Base-by-base conservation (phyloP, 345 rosid genomes). In the Eucalyptus microcorys region DNA sequence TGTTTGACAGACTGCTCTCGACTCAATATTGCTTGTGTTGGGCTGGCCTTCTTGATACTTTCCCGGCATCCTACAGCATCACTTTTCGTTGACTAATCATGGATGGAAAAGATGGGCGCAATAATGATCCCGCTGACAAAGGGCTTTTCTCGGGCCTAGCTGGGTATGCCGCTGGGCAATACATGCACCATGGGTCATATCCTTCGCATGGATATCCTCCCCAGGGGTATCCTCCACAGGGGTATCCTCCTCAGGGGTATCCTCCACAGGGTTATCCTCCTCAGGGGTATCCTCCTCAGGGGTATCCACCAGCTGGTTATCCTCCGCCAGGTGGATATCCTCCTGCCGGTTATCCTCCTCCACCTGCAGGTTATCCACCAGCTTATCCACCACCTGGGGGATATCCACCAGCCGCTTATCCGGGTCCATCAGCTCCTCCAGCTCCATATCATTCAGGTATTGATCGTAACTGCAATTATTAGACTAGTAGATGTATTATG, bases 61-160 rank as follows among this genome's bases (percentile, higher is more conserved):
- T 64, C 76, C 34, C 2, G 40, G 76, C 76, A 64, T 64, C 76
- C 76, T n/a, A 64, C 76, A 64, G 76, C 76, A n/a, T 64, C 37
- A n/a, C 19, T 64, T 64, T 30, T n/a, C 21, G 76, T 64, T n/a
- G 76, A 64, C 3, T 64, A 64, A 76, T 37, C 83, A 76, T 76
- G 83, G 83, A 76, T 87, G 97, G 94, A 88, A 90, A 32, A 5
- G 80, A 68, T 4, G 80, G 80, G 80, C 80, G 43, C 83, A 90
- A 90, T 64, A 91, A 93, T 48, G 96, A 90, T 9, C 49, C 93
- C 12, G 87, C 86, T 24, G 96, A 95, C 92, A 96, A 88, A 93
- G 99, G 98, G 64, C 86, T 96, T 87, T 91, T 96, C 88, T 96
- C 97, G 40, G 32, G 90, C 90, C 94, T 95, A 55, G 96, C 92